Base-by-base conservation (phyloP, 208 protist genomes). In the Crithidia fasciculata region DNA sequence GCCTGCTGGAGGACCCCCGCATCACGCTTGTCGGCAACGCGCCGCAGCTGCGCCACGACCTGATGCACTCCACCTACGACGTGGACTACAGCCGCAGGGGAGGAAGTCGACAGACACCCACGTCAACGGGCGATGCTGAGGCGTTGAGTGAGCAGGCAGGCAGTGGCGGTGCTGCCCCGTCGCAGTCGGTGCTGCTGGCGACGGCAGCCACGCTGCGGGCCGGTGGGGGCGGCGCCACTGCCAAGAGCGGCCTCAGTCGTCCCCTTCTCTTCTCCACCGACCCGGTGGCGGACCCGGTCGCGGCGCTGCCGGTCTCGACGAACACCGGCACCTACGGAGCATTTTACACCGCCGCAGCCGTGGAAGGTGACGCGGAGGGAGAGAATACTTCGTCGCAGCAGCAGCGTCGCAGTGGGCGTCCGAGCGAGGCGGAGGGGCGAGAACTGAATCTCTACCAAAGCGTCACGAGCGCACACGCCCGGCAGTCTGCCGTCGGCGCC, bases 251-350 rank as follows among this genome's bases (percentile, higher is more conserved):
- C 0, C 39, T 78, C 12, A 40, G 69, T 39, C 55, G 41, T 3
- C 67, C 50, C 0, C 59, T 82, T 43, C 71, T 82, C 28, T 72
- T 82, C 45, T 74, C 54, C 4, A 37, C 52, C 2, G 78, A 74
- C 28, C 65, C 63, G 8, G 78, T 74, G 19, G 58, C 54, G 6
- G 67, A 74, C 72, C 66, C 60, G 16, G 44, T 15, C 3, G 72
- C 71, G 50, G 41, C 19, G 47, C 8, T 77, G 40, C 66, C 75
- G 15, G 16, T 57, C 39, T 74, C 79, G 36, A 80, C 76, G 39
- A 69, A 80, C 58, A 59, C 71, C 3, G 59, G 69, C 57, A 71
- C 67, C n/a, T 80, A 78, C 74, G 61, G 71, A 1, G 61, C 54
- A 36, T 70, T 57, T 45, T 69, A 59, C 72, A 10, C 43, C 15